Percentiles rank a stretch among this genome's conserved stretches.
These are phyloP conservation scores for Amylostereum areolatum DNA, from an alignment of 1,284 basidiomycete species.

Conservation along the genomic window DNA sequence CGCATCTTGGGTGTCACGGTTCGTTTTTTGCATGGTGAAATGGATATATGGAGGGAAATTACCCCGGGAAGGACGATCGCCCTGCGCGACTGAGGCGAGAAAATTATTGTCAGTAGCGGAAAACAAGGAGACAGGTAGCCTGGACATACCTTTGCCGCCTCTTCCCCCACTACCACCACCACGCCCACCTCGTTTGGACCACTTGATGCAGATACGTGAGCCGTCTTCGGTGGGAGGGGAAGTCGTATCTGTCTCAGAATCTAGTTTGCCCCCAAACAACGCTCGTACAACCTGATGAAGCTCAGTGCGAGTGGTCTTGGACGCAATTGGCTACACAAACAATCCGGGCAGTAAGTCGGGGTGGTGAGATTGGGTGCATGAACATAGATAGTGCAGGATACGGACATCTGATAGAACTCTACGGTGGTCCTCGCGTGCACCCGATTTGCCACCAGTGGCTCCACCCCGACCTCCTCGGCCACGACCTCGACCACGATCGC, in stretches of 20 bases:
- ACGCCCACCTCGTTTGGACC: slow-evolving; percentile 50
- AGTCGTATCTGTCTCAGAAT: slow-evolving; percentile 70
- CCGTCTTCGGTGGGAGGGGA: slow-evolving; percentile 50
- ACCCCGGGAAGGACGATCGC: slow-evolving; percentile 46
- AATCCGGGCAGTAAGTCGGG: slow-evolving; percentile 9
- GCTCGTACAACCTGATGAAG: slow-evolving; percentile 82
- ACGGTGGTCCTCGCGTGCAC: slow-evolving; percentile 54
- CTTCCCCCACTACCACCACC: slow-evolving; percentile 39
- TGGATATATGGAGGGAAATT: slow-evolving; percentile 87
- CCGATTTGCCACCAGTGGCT: slow-evolving; percentile 23
- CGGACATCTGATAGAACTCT: slow-evolving; percentile 77
- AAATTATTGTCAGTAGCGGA: slow-evolving; percentile 6
- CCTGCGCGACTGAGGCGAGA: slow-evolving; percentile 20
- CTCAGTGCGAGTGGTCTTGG: slow-evolving; percentile 76
- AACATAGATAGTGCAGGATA: slow-evolving; percentile 17
- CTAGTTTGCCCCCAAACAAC: slow-evolving; percentile 77
- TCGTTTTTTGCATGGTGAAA: slow-evolving; percentile 96
- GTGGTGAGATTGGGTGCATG: slow-evolving; percentile 15
- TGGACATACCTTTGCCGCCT: slow-evolving; percentile 27
- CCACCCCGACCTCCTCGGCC: slow-evolving; percentile 42
- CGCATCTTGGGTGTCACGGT: slow-evolving; percentile 95
- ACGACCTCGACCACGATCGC: slow-evolving; percentile 37
- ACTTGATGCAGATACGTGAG: slow-evolving; percentile 68
- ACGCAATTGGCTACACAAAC: slow-evolving; percentile 62
- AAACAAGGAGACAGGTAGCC: background rate